Evolutionary conservation across 169 alveolate species (phyloP), one percentile per base, ranked within the genome.

Genomic region (Besnoitia besnoiti): DNA sequence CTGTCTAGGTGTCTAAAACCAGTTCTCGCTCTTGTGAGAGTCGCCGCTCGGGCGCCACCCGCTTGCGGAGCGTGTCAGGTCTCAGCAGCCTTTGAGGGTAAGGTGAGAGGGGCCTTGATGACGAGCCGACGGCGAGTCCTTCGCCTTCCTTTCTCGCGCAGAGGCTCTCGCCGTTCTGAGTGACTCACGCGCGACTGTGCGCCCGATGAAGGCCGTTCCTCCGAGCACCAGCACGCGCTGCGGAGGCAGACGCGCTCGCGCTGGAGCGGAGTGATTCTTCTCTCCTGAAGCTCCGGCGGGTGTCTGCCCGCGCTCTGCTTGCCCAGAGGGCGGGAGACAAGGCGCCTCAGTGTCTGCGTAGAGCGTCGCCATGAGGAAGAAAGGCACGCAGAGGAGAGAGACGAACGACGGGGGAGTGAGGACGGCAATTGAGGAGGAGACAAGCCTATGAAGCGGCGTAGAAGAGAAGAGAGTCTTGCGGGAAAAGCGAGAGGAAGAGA

Each of bases 181-280:
- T n/a, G n/a, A 67, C 80, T 67, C 47, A 67, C 80, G 46, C n/a
- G 42, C n/a, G 80, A 67, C 44, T 2, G 44, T n/a, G 2, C 44
- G 39, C 10, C 80, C 80, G 19, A 67, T 67, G 80, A 67, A 67
- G 44, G 80, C 44, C 80, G 80, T 67, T 1, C 80, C 80, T 19
- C 80, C 80, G 12, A 67, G 80, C 3, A 67, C 44, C 44, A 67
- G 44, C 30, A 67, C 44, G 21, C 44, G 46, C 44, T 67, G 14
- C n/a, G 39, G 14, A 14, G 80, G 80, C 8, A 1, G 80, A 1
- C 24, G n/a, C 44, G 44, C 80, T 50, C 19, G 30, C 62, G 62
- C 30, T 19, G 19, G 62, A 14, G 30, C 19, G 19, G 30, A 10
- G 19, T 50, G 10, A 14, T 50, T 50, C 19, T 19, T 19, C 30